Base-by-base conservation (phyloP, 768 basidiomycete genomes). In the Dentipellis fragilis region DNA sequence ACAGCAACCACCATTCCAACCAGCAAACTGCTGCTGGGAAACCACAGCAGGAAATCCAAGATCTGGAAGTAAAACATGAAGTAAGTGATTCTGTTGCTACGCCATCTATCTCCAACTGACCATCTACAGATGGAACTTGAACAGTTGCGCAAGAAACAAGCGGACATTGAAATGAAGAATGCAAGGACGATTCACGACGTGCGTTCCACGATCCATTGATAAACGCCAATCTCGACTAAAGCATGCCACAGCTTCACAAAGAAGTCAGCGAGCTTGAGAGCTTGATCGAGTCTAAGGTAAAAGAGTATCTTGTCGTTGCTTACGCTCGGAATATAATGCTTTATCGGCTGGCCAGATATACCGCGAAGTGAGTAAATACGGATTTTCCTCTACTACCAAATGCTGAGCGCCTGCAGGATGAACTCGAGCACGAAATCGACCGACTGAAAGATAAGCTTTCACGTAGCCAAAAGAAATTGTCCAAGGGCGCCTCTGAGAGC, bases 211-310 rank as follows among this genome's bases (percentile, higher is more conserved):
- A 34, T 55, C 16, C 39, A n/a, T 34, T 19, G 19, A 22, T n/a
- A 46, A 42, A 35, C 29, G 22, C 2, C 34, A 10, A 47, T 22
- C 46, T 35, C 59, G 47, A n/a, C 54, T 60, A 49, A 56, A 51
- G 45, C 46, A 58, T 16, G 37, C 51, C 48, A 51, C 61, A 94
- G 90, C 78, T 93, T 57, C 87, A 90, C 70, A 89, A 92, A 64
- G 93, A 97, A 72, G 87, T 98, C 51, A 82, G 85, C 54, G 93
- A 97, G 66, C 77, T 97, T 17, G 95, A 98, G 69, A 79, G 85
- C 39, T 75, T 99, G 42, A 84, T 97, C n/a, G 95, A 99, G 67
- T 80, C 89, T 54, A 97, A 96, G 81, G 91, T 90, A 58, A 65
- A 62, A 50, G n/a, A 42, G 19, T 16, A 35, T 45, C 16, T 29